Base-by-base conservation (phyloP, 192 early-diverging fungal genomes). In the Pilobolus umbonatus region DNA sequence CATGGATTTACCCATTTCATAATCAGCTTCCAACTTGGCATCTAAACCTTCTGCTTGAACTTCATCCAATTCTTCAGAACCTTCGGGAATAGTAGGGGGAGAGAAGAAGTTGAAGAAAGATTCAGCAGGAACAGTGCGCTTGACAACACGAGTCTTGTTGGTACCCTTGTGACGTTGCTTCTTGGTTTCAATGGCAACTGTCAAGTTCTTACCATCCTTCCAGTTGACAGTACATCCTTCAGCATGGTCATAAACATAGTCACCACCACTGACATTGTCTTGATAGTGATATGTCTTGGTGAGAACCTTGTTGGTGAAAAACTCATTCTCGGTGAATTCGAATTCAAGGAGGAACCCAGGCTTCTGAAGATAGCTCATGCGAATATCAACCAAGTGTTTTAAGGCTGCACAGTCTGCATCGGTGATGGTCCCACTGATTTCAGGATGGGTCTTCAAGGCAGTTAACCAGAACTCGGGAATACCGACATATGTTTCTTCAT, bases 21-120 rank as follows among this genome's bases (percentile, higher is more conserved):
- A 99, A 75, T 99, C 97, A 32, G 75, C 68, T 79, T 98, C 94
- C 39, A 99, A 77, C 62, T 81, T 88, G 46, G 86, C 83, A 61
- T 94, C 93, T 52, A 93, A 73, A 71, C 90, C 83, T 50, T 91
- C 86, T 40, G 78, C 84, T 34, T 84, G 79, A 21, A 89, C 90
- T 39, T 81, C 80, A 49, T 86, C 81, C 32, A 88, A 81, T 9
- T 89, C 87, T n/a, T 83, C 83, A 28, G 78, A 85, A 22, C 84
- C 85, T 30, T 83, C 88, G 25, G 88, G 84, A 12, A 89, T 84
- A 26, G 76, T 81, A 40, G 91, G 90, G 38, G 92, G 88, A 28
- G 68, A 82, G 77, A 99, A 99, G 86, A 98, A 98, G 50, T 80
- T 84, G 83, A 99, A 99, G 86, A 99, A 99, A 53, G 95, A 94